Evolutionary conservation across 352 stramenopile species (phyloP), one percentile per base, ranked within the genome.

Genomic region (Phytophthora parvispora): DNA sequence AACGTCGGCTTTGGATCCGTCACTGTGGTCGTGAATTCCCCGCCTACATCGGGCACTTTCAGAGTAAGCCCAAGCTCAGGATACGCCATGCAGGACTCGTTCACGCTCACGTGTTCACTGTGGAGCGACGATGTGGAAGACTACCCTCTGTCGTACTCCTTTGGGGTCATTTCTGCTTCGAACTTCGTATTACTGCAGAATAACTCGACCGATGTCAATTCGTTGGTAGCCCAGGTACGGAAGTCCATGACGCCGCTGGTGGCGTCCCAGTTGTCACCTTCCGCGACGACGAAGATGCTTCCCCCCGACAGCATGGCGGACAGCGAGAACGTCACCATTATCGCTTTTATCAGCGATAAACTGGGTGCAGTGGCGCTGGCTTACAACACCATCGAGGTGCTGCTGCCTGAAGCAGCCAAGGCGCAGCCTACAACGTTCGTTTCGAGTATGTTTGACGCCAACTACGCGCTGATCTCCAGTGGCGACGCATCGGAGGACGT

Each of bases 51-150:
- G 1, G 87, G 87, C 1, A 70, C 56, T 3, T 88, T 92, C 18
- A 50, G 45, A 4, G 74, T 92, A 16, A 77, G 62, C 2, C 87
- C 87, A 0, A 60, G 62, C 22, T 69, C 72, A 6, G 86, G 87
- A 15, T 81, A 78, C 38, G 87, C 85, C 0, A 82, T 92, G 43
- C 40, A 80, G 15, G 87, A 93, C 52, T 40, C 18, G 4, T 93
- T 95, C 49, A 69, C 62, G 1, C 64, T 95, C 3, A 65, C 60
- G 0, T 93, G 87, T 18, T 48, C 63, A 4, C 52, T 88, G 25
- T 95, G 87, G 87, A 91, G 78, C 2, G 87, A 95, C 49, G 81
- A 89, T 18, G 34, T 50, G 1, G 69, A 78, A 3, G 83, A 93
- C 42, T 65, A 92, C 27, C 85, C 87, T 20, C 59, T 95, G 13